Conservation (phyloP, 148 eudicot species). For the Amaranthus palmeri region DNA sequence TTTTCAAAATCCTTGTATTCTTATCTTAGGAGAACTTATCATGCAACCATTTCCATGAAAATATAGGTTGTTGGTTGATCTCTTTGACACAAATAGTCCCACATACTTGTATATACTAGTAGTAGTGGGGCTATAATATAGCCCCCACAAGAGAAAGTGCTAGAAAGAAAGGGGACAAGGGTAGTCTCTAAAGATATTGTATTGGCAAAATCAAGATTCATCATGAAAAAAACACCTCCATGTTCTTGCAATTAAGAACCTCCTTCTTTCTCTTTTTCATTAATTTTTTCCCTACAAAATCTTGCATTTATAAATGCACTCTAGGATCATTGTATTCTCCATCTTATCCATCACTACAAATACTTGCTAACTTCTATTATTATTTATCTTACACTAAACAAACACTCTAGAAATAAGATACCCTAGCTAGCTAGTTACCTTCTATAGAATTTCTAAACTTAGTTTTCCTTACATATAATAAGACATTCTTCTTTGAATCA, state of each 20-base stretch:
- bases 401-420: neutral
- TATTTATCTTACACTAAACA: constrained; percentile 1
- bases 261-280: neutral
- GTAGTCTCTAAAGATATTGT: constrained; percentile 26
- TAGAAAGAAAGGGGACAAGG: constrained; percentile 31
- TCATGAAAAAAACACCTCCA: constrained; percentile 31
- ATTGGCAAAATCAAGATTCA: constrained; percentile 33
- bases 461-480: neutral
- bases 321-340: neutral
- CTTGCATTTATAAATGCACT: neutral
- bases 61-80: no score
- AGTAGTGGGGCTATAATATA: constrained; percentile 12
- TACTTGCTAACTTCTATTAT: neutral
- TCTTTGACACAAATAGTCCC: no score
- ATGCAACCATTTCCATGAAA: no score
- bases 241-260: constrained; percentile 33
- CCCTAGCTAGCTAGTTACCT: neutral
- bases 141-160: constrained; percentile 24
- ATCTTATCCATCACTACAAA: constrained; percentile 4
- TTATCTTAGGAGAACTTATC: no score
- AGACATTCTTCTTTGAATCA: neutral
- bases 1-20: no score
- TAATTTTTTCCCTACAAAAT: neutral
- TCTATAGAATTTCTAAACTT: neutral
- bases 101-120: no score